These are phyloP conservation scores for Lindgomyces ingoldianus DNA, from an alignment of 495 filamentous ascomycete species.

Conservation along the genomic window DNA sequence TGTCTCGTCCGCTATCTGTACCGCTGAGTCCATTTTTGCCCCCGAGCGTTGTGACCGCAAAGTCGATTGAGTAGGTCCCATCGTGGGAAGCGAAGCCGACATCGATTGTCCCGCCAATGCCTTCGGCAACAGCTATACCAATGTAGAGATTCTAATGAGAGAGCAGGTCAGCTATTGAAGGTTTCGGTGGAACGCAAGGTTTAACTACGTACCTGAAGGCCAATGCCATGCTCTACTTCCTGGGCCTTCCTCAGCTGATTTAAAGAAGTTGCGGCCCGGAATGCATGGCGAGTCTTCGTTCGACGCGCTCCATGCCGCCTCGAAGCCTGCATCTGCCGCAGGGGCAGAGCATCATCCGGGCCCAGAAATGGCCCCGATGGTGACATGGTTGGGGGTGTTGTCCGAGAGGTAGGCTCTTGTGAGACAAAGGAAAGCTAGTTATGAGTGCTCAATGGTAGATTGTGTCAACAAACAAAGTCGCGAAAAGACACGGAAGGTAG, in stretches of 20 bases:
- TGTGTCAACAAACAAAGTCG: neutral
- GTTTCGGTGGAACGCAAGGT: neutral
- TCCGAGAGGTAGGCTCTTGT: neutral
- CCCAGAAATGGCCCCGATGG: neutral
- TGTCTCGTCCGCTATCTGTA: conserved; percentile 1
- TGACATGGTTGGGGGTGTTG: neutral
- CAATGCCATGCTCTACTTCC: conserved; percentile 4
- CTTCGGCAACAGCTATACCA: conserved; percentile 37
- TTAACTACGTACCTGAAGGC: conserved; percentile 8
- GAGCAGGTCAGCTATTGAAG: neutral
- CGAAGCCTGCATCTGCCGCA: neutral
- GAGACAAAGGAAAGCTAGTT: neutral
- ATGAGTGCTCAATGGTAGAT: neutral
- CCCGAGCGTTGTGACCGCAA: conserved; percentile 60
- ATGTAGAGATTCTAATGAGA: conserved; percentile 35
- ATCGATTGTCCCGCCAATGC: conserved; percentile 24
- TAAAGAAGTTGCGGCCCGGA: conserved; percentile 27
- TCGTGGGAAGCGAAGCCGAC: conserved; percentile 69
- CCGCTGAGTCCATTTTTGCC: neutral
- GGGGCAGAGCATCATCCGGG: neutral
- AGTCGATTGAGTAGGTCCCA: conserved; percentile 76
- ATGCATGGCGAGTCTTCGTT: conserved; percentile 20
- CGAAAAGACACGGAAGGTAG: neutral
- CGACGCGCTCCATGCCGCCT: conserved; percentile 13
- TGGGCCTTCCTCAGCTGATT: conserved; percentile 12